phyloP scores from a whole-genome alignment of 768 basidiomycete genomes.

The Tulasnella sp. region DNA sequence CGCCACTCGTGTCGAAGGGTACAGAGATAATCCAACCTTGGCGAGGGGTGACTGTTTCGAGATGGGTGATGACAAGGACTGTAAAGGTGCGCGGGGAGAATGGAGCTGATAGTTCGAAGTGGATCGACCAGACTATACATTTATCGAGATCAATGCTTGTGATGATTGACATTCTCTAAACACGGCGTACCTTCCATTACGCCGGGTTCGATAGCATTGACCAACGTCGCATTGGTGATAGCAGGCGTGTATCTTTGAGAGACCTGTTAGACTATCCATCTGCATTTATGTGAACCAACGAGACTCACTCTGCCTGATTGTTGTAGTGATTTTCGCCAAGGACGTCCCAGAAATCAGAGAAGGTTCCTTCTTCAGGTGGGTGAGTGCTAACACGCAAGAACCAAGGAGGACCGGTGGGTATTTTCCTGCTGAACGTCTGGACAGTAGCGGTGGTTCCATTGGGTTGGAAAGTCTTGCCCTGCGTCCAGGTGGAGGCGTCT shows the following conservation, averaged over 20 bases:
- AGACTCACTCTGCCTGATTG: background rate
- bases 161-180: too few relatives aligned
- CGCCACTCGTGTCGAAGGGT: slow-evolving; percentile 6
- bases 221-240: background rate
- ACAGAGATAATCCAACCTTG: slow-evolving; percentile 17
- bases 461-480: slow-evolving; percentile 11
- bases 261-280: slow-evolving; percentile 1
- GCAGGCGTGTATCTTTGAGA: slow-evolving; percentile 10
- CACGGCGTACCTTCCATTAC: slow-evolving; percentile 17
- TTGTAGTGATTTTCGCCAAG: slow-evolving; percentile 7
- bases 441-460: slow-evolving; percentile 2
- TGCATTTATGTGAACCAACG: background rate
- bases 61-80: slow-evolving; percentile 12
- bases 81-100: slow-evolving; percentile 17
- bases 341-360: slow-evolving; percentile 8
- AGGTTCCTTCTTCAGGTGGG: slow-evolving; percentile 3
- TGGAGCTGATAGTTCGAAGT: slow-evolving; percentile 10
- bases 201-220: slow-evolving; percentile 11
- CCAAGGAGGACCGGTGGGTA: slow-evolving; percentile 8
- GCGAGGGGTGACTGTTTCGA: slow-evolving; percentile 14
- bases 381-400: slow-evolving; percentile 12
- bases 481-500: slow-evolving; percentile 3
- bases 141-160: background rate
- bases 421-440: slow-evolving; percentile 11
- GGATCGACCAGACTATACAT: slow-evolving; percentile 13